Conservation (phyloP, 73 alveolate species). For the Symbiodinium natans region DNA sequence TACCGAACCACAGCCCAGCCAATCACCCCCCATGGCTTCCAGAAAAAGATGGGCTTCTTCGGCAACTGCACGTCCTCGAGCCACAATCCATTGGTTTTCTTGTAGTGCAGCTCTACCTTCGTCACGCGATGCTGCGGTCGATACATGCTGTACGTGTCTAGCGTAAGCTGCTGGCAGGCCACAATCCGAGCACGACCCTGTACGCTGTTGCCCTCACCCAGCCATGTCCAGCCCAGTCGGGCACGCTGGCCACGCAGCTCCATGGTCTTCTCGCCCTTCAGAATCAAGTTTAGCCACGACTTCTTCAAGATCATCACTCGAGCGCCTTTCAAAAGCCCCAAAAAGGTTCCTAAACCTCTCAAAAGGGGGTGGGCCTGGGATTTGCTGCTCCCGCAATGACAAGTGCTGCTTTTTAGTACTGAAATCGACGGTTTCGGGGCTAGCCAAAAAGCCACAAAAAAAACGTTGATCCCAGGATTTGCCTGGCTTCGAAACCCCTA, state of each 20-base stretch:
- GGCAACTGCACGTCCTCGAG: background rate
- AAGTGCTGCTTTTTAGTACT: too few relatives aligned
- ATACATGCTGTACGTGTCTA: background rate
- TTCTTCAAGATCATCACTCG: background rate
- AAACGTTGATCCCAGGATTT: too few relatives aligned
- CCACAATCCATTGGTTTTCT: background rate
- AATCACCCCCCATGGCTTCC: background rate
- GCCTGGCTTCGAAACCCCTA: too few relatives aligned
- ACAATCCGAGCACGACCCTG: background rate
- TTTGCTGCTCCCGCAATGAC: too few relatives aligned
- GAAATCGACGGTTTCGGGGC: too few relatives aligned
- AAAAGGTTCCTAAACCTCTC: too few relatives aligned
- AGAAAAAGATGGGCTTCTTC: background rate
- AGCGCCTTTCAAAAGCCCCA: too few relatives aligned
- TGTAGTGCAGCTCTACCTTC: background rate
- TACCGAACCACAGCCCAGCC: slow-evolving; percentile 22
- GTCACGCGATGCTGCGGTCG: background rate
- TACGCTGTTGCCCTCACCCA: background rate
- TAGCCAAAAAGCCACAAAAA: too few relatives aligned
- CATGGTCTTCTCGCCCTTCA: background rate
- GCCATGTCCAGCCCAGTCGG: background rate
- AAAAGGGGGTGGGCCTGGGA: too few relatives aligned
- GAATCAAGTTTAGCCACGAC: background rate
- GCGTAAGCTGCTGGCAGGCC: background rate
- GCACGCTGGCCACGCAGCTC: slow-evolving; percentile 17